Conservation (phyloP, 257 asterid species). For the Cynanchum wilfordii region DNA sequence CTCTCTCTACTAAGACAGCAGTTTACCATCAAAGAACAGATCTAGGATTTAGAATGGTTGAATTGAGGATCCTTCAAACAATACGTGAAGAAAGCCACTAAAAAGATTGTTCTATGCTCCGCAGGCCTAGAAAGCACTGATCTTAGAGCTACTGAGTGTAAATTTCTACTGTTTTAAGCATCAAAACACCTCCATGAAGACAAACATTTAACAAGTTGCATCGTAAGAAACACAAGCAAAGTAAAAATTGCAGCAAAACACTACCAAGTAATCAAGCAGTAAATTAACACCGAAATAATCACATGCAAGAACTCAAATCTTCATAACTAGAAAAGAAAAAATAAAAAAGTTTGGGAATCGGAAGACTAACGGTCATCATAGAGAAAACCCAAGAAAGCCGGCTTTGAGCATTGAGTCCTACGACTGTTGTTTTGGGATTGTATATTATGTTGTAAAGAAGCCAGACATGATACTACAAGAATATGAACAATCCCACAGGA, state of each 20-base stretch:
- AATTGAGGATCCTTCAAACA: no score
- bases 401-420: slow-evolving; percentile 66
- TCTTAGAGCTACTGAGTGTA: no score
- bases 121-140: no score
- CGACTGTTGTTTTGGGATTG: slow-evolving; percentile 53
- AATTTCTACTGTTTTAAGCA: no score
- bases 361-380: slow-evolving; percentile 61
- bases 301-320: background rate
- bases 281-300: background rate
- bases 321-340: background rate
- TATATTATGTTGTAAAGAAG: slow-evolving; percentile 44
- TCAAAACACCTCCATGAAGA: no score
- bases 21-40: background rate
- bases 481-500: slow-evolving; percentile 55
- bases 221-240: background rate
- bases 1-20: background rate
- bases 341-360: background rate
- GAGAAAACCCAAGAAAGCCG: slow-evolving; percentile 68
- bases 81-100: no score
- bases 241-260: background rate
- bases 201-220: no score
- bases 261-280: background rate
- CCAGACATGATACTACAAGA: slow-evolving; percentile 61
- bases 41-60: background rate
- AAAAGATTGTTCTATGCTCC: no score